Conservation (phyloP, 495 filamentous ascomycete species). For the Penicillium canescens region DNA sequence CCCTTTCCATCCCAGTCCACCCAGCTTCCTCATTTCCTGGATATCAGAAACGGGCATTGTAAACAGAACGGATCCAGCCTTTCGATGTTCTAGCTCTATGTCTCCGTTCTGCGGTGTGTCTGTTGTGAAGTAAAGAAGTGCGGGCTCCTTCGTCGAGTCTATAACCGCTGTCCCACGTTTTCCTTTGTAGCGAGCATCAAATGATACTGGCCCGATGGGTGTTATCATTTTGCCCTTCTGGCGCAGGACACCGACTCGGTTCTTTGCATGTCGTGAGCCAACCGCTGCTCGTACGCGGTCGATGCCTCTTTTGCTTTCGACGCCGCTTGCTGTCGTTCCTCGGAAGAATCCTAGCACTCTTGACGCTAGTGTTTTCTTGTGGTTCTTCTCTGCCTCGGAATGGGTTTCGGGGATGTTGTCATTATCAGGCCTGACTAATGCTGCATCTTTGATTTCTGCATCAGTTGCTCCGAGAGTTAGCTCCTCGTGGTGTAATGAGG, state of each 20-base stretch:
- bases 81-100: conserved; percentile 39
- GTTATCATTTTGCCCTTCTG: conserved; percentile 34
- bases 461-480: conserved; percentile 43
- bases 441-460: conserved; percentile 53
- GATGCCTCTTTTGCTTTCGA: conserved; percentile 67
- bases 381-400: background rate
- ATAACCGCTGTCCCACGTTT: conserved; percentile 73
- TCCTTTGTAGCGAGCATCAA: conserved; percentile 70
- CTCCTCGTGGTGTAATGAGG: conserved; percentile 37
- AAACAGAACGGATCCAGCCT: conserved; percentile 37
- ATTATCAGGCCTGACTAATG: conserved; percentile 7
- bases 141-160: conserved; percentile 46
- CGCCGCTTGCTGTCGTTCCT: conserved; percentile 61
- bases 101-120: conserved; percentile 30
- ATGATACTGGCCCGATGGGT: conserved; percentile 66
- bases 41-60: conserved; percentile 58
- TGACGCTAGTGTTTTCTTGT: conserved; percentile 43
- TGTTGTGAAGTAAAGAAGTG: conserved; percentile 46
- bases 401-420: conserved; percentile 2
- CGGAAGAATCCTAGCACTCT: conserved; percentile 68
- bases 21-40: conserved; percentile 74
- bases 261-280: conserved; percentile 63
- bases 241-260: conserved; percentile 69
- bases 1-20: conserved; percentile 85
- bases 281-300: conserved; percentile 65